Conservation (phyloP, 768 basidiomycete species). For the Wakefieldia striispora region DNA sequence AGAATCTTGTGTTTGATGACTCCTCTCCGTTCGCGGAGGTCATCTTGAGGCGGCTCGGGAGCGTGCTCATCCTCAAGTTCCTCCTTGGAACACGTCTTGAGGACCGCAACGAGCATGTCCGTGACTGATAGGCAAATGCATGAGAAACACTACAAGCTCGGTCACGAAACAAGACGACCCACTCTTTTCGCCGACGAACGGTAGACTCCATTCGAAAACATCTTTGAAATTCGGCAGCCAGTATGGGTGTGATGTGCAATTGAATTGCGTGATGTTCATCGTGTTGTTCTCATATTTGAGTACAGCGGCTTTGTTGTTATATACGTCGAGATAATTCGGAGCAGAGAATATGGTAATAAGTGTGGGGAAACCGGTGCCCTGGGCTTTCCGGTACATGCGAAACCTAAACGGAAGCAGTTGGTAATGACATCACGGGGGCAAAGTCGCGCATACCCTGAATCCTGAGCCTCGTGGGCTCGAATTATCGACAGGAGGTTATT, state of each 20-base stretch:
- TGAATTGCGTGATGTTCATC: conserved; percentile 91
- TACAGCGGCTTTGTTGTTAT: conserved; percentile 95
- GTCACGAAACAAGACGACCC: conserved; percentile 27
- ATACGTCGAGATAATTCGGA: conserved; percentile 94
- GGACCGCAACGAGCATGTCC: conserved; percentile 95
- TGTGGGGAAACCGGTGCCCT: conserved; percentile 89
- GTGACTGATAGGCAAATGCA: conserved; percentile 63
- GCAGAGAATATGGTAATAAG: conserved; percentile 98
- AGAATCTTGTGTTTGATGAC: conserved; percentile 75
- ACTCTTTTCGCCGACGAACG: conserved; percentile 98
- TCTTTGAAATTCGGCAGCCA: conserved; percentile 99
- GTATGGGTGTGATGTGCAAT: conserved; percentile 79
- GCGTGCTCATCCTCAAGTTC: conserved; percentile 77
- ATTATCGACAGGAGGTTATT: conserved; percentile 92
- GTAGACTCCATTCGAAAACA: conserved; percentile 96
- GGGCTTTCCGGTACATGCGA: conserved; percentile 93
- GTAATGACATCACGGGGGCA: not conserved
- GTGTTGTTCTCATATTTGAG: conserved; percentile 97
- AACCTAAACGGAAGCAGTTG: conserved; percentile 45
- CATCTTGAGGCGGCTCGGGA: conserved; percentile 27
- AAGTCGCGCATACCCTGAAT: conserved; percentile 68
- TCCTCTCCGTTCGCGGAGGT: conserved; percentile 41
- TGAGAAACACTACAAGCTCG: not conserved
- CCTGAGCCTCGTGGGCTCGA: conserved; percentile 95
- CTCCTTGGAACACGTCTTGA: conserved; percentile 94